Base-by-base conservation (phyloP, 179 eudicot species). In the Drosera spatulata region DNA sequence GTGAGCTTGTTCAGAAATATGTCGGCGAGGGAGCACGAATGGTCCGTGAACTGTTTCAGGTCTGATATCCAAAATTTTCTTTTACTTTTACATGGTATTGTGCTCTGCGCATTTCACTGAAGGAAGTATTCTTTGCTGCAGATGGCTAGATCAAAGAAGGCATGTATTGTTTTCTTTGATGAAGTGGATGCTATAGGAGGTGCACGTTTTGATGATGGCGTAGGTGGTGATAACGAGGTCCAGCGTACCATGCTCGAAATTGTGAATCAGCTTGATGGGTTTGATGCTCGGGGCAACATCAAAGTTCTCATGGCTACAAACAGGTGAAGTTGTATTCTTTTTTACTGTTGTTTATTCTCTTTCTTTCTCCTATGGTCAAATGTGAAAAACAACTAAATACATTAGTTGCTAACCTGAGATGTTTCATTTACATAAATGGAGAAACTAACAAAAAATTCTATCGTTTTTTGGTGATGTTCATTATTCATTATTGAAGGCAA, bases 91-190 rank as follows among this genome's bases (percentile, higher is more conserved):
- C 53, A 43, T 66, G 43, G 50, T 41, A 0, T 46, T 8, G 4
- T 62, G 14, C 15, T 12, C 13, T 33, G 33, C 53, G 42, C 41
- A 39, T 61, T 12, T 39, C 44, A 49, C 14, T 61, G 7, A 22
- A 50, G n/a, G 7, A 22, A 50, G n/a, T 11, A 7, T 50, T 1
- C 1, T 41, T 47, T 46, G 14, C 61, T 63, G 60, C 80, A 88
- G 96, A 91, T 91, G 96, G 98, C 95, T n/a, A 87, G 95, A 60
- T 91, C 98, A 58, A 91, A 93, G 58, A 93, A 93, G 66, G 99
- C 96, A 8, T 93, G 99, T 65, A 89, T 93, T 47, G 86, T 86
- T 48, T 88, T 93, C 76, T 88, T 86, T 69, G 99, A 93, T 71
- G 99, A 93, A 74, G 81, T 93, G 11, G 99, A 93, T 81, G 99